Evolutionary conservation across 2,329 filamentous ascomycete genomes (phyloP), one percentile per base, ranked within the genome.

Genomic region (Arachnomyces sp.): DNA sequence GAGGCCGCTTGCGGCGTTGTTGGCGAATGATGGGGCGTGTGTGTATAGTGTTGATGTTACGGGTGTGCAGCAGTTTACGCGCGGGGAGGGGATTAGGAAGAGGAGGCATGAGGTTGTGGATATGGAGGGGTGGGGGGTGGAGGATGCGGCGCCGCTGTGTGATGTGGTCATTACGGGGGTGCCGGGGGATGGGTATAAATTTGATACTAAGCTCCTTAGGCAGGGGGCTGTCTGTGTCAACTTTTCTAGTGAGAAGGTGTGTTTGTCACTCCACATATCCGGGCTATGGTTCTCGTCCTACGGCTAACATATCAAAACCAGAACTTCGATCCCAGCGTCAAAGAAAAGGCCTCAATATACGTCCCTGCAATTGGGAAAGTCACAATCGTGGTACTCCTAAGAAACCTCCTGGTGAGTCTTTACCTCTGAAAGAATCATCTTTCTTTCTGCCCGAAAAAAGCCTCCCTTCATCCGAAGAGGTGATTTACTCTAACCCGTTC

Each of bases 211-310:
- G 38, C 70, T 92, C 46, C 72, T 98, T 54, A 78, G 87, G 34
- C 85, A 94, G 42, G 92, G 92, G 35, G 89, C 86, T 20, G 86
- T 94, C n/a, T 98, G 92, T 72, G 89, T 98, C 69, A 98, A 98
- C 67, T 96, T 98, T 63, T 93, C 88, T 6, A 94, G 86, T 38
- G 87, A 84, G 64, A 86, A 89, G 72, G 75, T 77, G 55, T 43
- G 63, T 38, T 36, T 15, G 12, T 25, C 20, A n/a, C n/a, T n/a
- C n/a, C n/a, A n/a, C n/a, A n/a, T n/a, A n/a, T n/a, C n/a, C n/a
- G n/a, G n/a, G n/a, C n/a, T n/a, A n/a, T n/a, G n/a, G n/a, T n/a
- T n/a, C n/a, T n/a, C n/a, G n/a, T n/a, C n/a, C n/a, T n/a, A n/a
- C n/a, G n/a, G n/a, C n/a, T n/a, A n/a, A n/a, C n/a, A n/a, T n/a